Evolutionary conservation across 129 eudicot species (phyloP), one percentile per base, ranked within the genome.

Genomic region (Deinandra increscens): DNA sequence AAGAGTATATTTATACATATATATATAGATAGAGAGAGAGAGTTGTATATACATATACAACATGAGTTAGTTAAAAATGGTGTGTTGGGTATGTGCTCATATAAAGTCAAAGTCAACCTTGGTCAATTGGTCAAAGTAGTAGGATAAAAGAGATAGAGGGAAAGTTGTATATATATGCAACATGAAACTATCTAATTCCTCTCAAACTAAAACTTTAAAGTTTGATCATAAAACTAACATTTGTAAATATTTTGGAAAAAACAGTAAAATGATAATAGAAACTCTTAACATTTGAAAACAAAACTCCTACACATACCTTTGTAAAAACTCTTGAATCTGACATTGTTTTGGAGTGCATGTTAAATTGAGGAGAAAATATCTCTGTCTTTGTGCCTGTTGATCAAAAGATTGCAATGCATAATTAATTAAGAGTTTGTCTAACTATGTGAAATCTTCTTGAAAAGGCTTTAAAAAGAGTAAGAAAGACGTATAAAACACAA

Each of bases 251-350:
- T 46, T 13, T 3, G 1, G 0, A 9, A 13, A 13, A 9, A 46
- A 44, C 49, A 44, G 13, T 15, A 44, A 2, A 11, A 13, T 11
- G 49, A 44, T 44, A 3, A 44, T 44, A 9, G 11, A 43, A 43
- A 9, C n/a, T 44, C 13, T 9, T 14, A n/a, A 51, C 8, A 54
- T 53, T 8, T 22, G 33, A 54, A 54, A 54, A 54, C n/a, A 20
- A 20, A 54, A 22, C n/a, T 56, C 38, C 62, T 23, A 19, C 55
- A 43, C 78, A 51, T 73, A 74, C 78, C 78, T 23, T 74, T 20
- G 17, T 64, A n/a, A 20, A 26, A 15, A 39, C 5, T 42, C 56
- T 26, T 74, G 65, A 55, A 64, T 44, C 7, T 33, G 46, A 4
- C 39, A 41, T 59, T 55, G 64, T 17, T 60, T 60, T 33, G 18